phyloP scores from a whole-genome alignment of 768 basidiomycete species.

The Suillus plorans region DNA sequence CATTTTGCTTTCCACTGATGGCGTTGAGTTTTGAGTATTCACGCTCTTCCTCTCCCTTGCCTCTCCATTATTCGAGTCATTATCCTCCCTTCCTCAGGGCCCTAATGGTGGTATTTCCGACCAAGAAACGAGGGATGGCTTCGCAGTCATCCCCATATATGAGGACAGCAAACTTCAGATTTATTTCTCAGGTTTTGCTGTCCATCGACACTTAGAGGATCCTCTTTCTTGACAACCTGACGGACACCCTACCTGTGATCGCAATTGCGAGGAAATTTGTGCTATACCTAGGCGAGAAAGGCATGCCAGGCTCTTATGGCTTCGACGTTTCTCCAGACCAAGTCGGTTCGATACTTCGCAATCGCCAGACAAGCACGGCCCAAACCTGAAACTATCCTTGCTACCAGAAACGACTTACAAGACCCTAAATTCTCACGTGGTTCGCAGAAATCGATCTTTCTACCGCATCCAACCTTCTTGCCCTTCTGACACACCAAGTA shows the following conservation, averaged over 20 bases:
- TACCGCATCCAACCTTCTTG: conserved; percentile 24
- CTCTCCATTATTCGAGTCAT: conserved; percentile 33
- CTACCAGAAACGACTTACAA: conserved; percentile 30
- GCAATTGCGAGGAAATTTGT: conserved; percentile 17
- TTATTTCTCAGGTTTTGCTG: conserved; percentile 29
- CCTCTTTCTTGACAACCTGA: conserved; percentile 15
- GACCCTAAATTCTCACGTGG: conserved; percentile 21
- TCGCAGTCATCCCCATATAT: conserved; percentile 20
- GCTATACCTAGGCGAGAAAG: conserved; percentile 17
- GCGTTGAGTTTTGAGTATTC: conserved; percentile 31
- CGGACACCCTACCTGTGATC: conserved; percentile 12
- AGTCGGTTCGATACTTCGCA: conserved; percentile 31
- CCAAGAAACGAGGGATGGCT: conserved; percentile 16
- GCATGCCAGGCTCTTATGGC: conserved; percentile 20
- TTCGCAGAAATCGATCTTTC: conserved; percentile 28
- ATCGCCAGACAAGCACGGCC: conserved; percentile 27
- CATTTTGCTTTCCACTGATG: conserved; percentile 27
- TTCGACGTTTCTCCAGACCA: conserved; percentile 15
- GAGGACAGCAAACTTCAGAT: conserved; percentile 25
- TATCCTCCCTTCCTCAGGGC: conserved; percentile 31
- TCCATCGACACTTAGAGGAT: conserved; percentile 19
- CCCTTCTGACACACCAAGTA: conserved; percentile 22
- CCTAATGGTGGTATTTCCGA: conserved; percentile 10
- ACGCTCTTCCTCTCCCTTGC: conserved; percentile 32
- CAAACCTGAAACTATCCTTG: conserved; percentile 22